These are phyloP conservation scores for Colletotrichum gigasporum DNA, from an alignment of 2,329 filamentous ascomycete species.

Conservation along the genomic window DNA sequence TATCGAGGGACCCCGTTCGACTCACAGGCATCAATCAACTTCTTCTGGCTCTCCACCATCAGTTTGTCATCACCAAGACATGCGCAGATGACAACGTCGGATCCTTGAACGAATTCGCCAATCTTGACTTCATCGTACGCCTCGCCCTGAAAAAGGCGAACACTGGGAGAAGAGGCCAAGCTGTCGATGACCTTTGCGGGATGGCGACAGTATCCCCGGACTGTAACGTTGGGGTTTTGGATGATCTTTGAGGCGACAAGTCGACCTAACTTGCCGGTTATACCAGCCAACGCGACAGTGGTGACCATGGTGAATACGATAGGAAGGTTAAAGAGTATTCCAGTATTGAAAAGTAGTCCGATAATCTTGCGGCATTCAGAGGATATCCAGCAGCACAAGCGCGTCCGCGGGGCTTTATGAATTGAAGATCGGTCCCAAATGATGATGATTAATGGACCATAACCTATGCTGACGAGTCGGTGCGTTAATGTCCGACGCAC, in stretches of 20 bases:
- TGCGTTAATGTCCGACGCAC: too few relatives aligned
- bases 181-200: constrained; percentile 36
- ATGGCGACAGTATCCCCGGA: constrained; percentile 42
- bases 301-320: neutral
- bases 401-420: too few relatives aligned
- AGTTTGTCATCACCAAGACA: constrained; percentile 48
- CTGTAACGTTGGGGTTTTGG: constrained; percentile 35
- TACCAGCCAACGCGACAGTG: constrained; percentile 43
- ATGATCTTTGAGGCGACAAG: constrained; percentile 40
- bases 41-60: constrained; percentile 52
- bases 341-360: neutral
- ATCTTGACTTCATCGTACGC: constrained; percentile 36
- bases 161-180: constrained; percentile 27
- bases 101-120: constrained; percentile 38
- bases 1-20: constrained; percentile 46
- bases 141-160: constrained; percentile 39
- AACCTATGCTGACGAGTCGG: too few relatives aligned
- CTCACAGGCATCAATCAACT: constrained; percentile 50
- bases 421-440: too few relatives aligned
- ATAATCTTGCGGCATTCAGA: too few relatives aligned
- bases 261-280: constrained; percentile 44
- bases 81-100: constrained; percentile 49
- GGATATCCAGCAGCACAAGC: too few relatives aligned
- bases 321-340: too few relatives aligned
- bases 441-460: too few relatives aligned